Percentiles rank a stretch among this genome's conserved stretches.
phyloP scores from a whole-genome alignment of 305 asterid species.

The Euphrasia arctica region DNA sequence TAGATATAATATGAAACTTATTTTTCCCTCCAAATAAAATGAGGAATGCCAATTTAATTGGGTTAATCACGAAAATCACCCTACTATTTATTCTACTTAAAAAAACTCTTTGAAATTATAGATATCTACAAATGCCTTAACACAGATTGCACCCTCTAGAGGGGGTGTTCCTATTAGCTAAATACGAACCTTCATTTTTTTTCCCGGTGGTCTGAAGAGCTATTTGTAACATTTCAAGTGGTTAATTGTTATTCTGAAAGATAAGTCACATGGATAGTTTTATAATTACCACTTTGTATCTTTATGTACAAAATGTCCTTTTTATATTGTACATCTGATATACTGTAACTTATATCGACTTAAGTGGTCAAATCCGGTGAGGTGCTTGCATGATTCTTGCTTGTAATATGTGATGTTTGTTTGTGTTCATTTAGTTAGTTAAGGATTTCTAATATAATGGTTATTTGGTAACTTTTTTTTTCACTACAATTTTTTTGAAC shows the following conservation, averaged over 20 bases:
- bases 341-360: too few relatives aligned
- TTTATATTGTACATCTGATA: neutral
- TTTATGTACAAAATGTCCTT: constrained; percentile 8
- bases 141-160: neutral
- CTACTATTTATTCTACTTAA: neutral
- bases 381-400: too few relatives aligned
- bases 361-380: too few relatives aligned
- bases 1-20: neutral
- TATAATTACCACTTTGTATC: neutral
- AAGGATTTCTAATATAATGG: too few relatives aligned
- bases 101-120: neutral
- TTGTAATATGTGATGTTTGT: too few relatives aligned
- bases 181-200: too few relatives aligned
- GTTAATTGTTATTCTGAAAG: neutral
- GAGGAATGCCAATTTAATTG: neutral
- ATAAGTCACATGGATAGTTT: neutral
- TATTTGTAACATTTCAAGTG: neutral
- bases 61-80: neutral
- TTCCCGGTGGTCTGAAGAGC: neutral
- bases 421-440: too few relatives aligned
- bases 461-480: too few relatives aligned
- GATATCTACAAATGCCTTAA: neutral
- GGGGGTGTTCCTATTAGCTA: too few relatives aligned
- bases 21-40: neutral
- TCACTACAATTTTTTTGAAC: too few relatives aligned